Percentiles rank a stretch among this genome's conserved stretches.
These are phyloP conservation scores for Angomonas deanei DNA, from an alignment of 208 protist species.

Conservation along the genomic window DNA sequence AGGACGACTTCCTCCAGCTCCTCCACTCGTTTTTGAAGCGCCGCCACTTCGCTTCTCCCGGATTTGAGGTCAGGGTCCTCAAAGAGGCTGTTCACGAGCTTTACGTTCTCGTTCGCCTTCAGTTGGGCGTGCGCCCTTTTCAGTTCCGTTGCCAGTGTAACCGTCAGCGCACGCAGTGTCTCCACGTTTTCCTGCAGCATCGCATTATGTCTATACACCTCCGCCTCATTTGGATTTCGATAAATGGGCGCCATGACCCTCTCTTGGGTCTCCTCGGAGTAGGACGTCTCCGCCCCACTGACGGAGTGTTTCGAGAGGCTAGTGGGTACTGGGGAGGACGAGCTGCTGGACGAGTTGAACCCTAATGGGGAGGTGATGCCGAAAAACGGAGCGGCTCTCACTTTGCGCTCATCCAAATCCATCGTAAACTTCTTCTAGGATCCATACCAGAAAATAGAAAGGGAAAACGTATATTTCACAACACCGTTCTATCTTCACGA, in stretches of 20 bases:
- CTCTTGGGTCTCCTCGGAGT: too few species aligned
- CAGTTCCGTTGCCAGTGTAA: slow-evolving; percentile 21
- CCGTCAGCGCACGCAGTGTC: slow-evolving; percentile 19
- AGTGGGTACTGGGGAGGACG: background rate
- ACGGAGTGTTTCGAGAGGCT: background rate
- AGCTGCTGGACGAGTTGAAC: background rate
- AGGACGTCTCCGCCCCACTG: background rate
- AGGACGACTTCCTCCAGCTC: background rate
- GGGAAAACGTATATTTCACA: too few species aligned
- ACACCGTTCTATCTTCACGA: too few species aligned
- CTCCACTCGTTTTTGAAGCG: slow-evolving; percentile 12
- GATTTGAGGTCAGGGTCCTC: background rate
- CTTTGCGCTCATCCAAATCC: background rate
- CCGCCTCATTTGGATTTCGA: background rate
- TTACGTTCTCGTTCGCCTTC: background rate
- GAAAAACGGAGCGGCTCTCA: background rate
- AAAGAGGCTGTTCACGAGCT: background rate
- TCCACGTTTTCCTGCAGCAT: slow-evolving; percentile 25
- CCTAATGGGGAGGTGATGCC: background rate
- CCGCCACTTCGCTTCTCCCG: background rate
- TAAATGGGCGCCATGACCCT: background rate
- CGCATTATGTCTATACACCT: slow-evolving; percentile 10
- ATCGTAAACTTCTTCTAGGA: background rate
- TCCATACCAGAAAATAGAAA: background rate
- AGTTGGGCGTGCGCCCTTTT: slow-evolving; percentile 16